Percentiles rank a stretch among this genome's conserved stretches.
Conservation (phyloP, 345 rosid species). For the Rubroshorea leprosula region DNA sequence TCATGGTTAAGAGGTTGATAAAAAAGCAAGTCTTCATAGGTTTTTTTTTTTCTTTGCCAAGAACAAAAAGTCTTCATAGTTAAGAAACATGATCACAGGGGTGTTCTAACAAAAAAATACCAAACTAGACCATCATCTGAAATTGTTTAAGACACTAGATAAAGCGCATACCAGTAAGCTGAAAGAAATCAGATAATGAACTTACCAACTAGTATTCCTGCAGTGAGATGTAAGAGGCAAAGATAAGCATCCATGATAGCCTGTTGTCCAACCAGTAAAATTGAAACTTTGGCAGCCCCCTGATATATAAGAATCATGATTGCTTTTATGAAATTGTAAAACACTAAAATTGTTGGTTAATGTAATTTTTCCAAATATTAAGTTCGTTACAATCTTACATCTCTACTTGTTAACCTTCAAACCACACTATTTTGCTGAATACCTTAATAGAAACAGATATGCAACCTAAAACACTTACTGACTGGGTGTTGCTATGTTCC, state of each 20-base stretch:
- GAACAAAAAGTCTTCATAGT: no score
- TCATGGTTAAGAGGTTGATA: neutral
- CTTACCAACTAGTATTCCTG: conserved; percentile 94
- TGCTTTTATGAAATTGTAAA: conserved; percentile 16
- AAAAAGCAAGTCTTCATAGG: no score
- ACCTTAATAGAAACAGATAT: neutral
- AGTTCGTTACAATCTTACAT: neutral
- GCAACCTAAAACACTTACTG: conserved; percentile 43
- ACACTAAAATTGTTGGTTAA: neutral
- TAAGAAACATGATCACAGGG: neutral
- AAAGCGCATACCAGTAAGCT: neutral
- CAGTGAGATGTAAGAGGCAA: conserved; percentile 92
- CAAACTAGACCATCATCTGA: neutral
- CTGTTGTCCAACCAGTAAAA: conserved; percentile 92
- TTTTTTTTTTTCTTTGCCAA: no score
- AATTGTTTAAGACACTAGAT: neutral
- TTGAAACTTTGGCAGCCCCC: conserved; percentile 98
- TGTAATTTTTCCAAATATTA: neutral
- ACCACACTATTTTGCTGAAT: neutral
- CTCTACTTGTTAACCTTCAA: neutral
- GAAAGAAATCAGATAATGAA: neutral
- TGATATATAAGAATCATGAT: conserved; percentile 27
- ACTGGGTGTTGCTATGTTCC: conserved; percentile 98
- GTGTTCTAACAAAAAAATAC: neutral
- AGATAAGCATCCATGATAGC: conserved; percentile 99